Evolutionary conservation across 352 stramenopile species (phyloP).

Genomic region (Globisporangium cystogenes): DNA sequence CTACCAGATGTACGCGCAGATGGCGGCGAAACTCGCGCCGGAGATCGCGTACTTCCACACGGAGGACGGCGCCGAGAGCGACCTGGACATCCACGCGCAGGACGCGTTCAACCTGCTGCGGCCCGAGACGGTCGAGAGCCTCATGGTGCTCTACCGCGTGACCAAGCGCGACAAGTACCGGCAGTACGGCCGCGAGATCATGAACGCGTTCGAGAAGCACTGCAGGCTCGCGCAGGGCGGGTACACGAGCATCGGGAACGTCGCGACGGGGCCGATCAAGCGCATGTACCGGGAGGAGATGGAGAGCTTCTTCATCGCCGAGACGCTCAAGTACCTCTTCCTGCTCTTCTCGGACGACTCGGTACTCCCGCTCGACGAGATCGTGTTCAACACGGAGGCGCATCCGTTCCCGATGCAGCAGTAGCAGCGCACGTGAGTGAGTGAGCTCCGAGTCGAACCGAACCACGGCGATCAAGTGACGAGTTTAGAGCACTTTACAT

Average conservation of each 20-base stretch:
- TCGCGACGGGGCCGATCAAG: slow-evolving; percentile 35
- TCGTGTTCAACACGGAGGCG: slow-evolving; percentile 89
- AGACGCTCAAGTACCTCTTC: slow-evolving; percentile 95
- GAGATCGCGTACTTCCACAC: slow-evolving; percentile 84
- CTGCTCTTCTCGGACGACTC: slow-evolving; percentile 85
- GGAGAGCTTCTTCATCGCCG: slow-evolving; percentile 91
- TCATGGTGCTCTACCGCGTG: slow-evolving; percentile 90
- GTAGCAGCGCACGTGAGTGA: too few relatives aligned
- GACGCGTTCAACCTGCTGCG: slow-evolving; percentile 85
- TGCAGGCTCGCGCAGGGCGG: slow-evolving; percentile 54
- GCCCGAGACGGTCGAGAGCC: slow-evolving; percentile 89
- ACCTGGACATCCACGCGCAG: slow-evolving; percentile 44
- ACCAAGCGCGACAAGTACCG: slow-evolving; percentile 88
- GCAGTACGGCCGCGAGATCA: slow-evolving; percentile 82
- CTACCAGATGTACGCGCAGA: slow-evolving; percentile 83
- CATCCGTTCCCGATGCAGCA: slow-evolving; percentile 66
- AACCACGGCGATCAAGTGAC: too few relatives aligned
- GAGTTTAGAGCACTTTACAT: neutral
- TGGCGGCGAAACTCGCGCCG: slow-evolving; percentile 77
- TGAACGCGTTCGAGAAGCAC: slow-evolving; percentile 80
- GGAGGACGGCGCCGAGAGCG: slow-evolving; percentile 31
- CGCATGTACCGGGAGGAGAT: slow-evolving; percentile 67
- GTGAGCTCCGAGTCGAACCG: too few relatives aligned
- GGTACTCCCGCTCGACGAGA: slow-evolving; percentile 74
- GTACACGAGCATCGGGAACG: slow-evolving; percentile 59